Conservation (phyloP, 257 asterid genomes). For the Nemophila menziesii region DNA sequence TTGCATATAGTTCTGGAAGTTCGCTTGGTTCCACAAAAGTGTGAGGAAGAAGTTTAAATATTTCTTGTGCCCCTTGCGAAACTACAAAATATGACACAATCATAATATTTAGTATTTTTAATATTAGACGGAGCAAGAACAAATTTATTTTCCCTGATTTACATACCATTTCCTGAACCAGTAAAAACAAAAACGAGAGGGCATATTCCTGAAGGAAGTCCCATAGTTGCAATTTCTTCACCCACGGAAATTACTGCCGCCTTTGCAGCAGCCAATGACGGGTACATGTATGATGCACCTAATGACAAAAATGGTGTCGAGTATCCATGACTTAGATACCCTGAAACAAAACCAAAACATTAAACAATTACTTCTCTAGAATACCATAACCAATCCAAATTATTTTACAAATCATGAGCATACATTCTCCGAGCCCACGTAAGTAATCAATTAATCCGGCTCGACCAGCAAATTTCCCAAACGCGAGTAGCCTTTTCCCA, state of each 20-base stretch:
- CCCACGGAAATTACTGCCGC: conserved; percentile 93
- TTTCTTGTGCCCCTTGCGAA: conserved; percentile 85
- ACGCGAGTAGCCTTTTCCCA: conserved; percentile 80
- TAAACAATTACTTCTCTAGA: no score
- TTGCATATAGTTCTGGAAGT: conserved; percentile 60
- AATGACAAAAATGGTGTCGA: conserved; percentile 90
- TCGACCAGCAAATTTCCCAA: conserved; percentile 88
- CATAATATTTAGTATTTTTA: no score
- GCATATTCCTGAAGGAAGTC: conserved; percentile 74
- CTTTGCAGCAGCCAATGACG: conserved; percentile 91
- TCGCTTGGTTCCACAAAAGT: conserved; percentile 54
- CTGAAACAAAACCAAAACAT: no score
- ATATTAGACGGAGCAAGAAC: conserved; percentile 6
- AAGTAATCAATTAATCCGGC: conserved; percentile 90
- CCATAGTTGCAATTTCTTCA: conserved; percentile 89
- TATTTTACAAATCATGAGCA: conserved; percentile 1
- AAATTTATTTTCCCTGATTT: neutral
- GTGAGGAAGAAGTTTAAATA: conserved; percentile 93
- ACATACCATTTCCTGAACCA: conserved; percentile 84
- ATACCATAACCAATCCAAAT: neutral
- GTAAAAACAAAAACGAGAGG: conserved; percentile 90
- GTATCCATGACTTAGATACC: conserved; percentile 85
- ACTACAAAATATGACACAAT: conserved; percentile 27
- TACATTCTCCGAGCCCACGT: conserved; percentile 77
- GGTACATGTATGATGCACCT: conserved; percentile 89